Evolutionary conservation across 805 yeast species (phyloP).

Genomic region (Pichia occidentalis): DNA sequence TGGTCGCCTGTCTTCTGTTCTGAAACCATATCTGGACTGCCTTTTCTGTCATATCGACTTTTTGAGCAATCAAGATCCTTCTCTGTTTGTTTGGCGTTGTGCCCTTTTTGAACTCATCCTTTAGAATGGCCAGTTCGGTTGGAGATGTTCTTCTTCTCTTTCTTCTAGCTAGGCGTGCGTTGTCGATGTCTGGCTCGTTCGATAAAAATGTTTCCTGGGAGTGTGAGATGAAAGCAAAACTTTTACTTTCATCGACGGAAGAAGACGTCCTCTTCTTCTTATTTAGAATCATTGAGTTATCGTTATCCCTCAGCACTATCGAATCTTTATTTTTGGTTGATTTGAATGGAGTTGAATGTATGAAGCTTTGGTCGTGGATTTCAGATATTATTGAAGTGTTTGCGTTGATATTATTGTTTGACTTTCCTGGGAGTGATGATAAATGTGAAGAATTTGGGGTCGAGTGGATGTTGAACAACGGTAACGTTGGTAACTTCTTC

Average conservation of each 20-base stretch:
- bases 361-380: background rate
- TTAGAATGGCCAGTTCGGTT: slow-evolving; percentile 72
- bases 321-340: too few relatives aligned
- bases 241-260: slow-evolving; percentile 28
- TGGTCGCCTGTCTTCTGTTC: slow-evolving; percentile 79
- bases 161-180: slow-evolving; percentile 87
- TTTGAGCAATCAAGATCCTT: slow-evolving; percentile 70
- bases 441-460: slow-evolving; percentile 16
- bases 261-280: slow-evolving; percentile 16
- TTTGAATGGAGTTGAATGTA: slow-evolving; percentile 10
- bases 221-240: slow-evolving; percentile 87
- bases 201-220: slow-evolving; percentile 83
- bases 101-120: slow-evolving; percentile 69
- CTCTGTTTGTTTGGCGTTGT: slow-evolving; percentile 74
- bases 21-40: slow-evolving; percentile 99
- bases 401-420: slow-evolving; percentile 3
- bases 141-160: slow-evolving; percentile 95
- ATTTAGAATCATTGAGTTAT: background rate
- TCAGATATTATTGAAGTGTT: slow-evolving; percentile 2
- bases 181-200: slow-evolving; percentile 78
- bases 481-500: slow-evolving; percentile 19
- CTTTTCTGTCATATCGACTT: slow-evolving; percentile 90
- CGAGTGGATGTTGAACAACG: slow-evolving; percentile 17
- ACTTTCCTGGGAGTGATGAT: too few relatives aligned
- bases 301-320: too few relatives aligned